A percentile compares a stretch with the other conserved stretches of the same genome.
phyloP scores from a whole-genome alignment of 805 yeast species.

The Brettanomyces bruxellensis region DNA sequence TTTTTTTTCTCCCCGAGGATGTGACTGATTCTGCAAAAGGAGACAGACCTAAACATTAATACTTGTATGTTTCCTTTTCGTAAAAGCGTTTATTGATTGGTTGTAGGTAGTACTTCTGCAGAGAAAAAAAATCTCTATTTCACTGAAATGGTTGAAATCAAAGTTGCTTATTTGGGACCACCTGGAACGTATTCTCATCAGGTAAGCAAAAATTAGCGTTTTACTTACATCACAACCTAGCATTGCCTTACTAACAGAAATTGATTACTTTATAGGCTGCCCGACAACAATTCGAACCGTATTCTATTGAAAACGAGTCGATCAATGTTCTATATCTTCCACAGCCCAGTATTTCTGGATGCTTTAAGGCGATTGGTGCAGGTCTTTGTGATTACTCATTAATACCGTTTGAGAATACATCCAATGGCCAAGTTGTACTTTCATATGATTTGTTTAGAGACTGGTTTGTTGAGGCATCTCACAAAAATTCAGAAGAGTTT shows the following conservation, averaged over 20 bases:
- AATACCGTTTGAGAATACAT: conserved; percentile 88
- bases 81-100: too few relatives aligned
- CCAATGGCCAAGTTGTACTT: conserved; percentile 87
- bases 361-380: conserved; percentile 46
- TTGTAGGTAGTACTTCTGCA: too few relatives aligned
- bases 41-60: too few relatives aligned
- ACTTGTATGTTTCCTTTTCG: too few relatives aligned
- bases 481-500: neutral
- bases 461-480: conserved; percentile 31
- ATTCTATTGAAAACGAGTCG: conserved; percentile 5
- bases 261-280: conserved; percentile 33
- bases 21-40: too few relatives aligned
- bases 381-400: conserved; percentile 56
- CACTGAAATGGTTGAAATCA: conserved; percentile 14
- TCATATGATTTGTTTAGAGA: conserved; percentile 78
- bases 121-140: too few relatives aligned
- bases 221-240: neutral
- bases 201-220: conserved; percentile 27
- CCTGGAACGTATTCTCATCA: conserved; percentile 90
- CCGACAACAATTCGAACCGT: conserved; percentile 27
- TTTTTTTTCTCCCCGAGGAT: too few relatives aligned
- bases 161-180: conserved; percentile 80
- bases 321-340: conserved; percentile 21
- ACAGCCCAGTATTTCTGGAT: conserved; percentile 42
- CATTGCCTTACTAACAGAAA: neutral